Evolutionary conservation across 2,329 filamentous ascomycete species (phyloP), one percentile per base, ranked within the genome.

Genomic region (Talaromyces atroroseus): DNA sequence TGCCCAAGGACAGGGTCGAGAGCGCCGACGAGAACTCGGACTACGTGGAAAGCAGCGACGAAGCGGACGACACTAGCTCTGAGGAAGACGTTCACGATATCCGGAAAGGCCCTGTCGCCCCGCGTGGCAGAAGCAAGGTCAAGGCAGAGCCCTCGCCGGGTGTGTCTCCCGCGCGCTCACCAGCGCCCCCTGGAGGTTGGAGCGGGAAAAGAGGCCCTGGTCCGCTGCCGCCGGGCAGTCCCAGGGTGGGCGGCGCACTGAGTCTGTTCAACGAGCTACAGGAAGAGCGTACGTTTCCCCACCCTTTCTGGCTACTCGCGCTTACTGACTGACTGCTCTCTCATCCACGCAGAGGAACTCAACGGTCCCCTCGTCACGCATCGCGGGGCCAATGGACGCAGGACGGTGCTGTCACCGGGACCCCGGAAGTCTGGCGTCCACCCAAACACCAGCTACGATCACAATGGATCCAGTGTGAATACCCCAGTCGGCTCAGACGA

Each of bases 391-490:
- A 58, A 56, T 29, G 53, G 82, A 58, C 86, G 87, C 61, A 76
- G 81, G 34, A 88, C 86, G 6, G 74, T 89, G 1, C 76, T 89
- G 18, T 54, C 56, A 16, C 56, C 56, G 24, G 56, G 56, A n/a
- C 56, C 52, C 10, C 75, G 68, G 80, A 72, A 54, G 26, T 68
- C 78, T 1, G 80, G 80, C 2, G 82, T 94, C 11, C 92, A 95
- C 68, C 92, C 92, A 1, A 83, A 84, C 53, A 95, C 89, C 11
- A 94, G 86, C 68, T 96, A 92, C 68, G 92, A 96, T 65, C 77
- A 85, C 58, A 79, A 82, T 14, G 81, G 81, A 74, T 72, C 87
- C 75, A 75, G 76, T 29, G 62, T 78, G 44, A 78, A 79, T 3
- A 85, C 82, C 0, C 83, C 84, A 0, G 80, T 91, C 57, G 88